These are phyloP conservation scores for Oropetium thomaeum DNA, from an alignment of 176 grass and related monocot species.

Conservation along the genomic window DNA sequence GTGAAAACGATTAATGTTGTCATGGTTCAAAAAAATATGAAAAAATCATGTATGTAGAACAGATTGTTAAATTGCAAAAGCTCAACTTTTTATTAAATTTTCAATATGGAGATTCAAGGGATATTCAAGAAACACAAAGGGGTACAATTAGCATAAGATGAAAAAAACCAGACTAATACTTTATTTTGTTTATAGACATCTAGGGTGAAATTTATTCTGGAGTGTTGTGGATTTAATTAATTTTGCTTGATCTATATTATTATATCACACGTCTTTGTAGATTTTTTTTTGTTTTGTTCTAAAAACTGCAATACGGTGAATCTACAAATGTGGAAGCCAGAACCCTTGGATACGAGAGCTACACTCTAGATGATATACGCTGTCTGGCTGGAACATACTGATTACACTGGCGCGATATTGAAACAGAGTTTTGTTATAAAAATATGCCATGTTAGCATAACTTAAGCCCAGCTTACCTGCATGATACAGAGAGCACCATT, in stretches of 20 bases:
- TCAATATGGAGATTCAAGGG: background rate
- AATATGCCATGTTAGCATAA: background rate
- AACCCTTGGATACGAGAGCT: background rate
- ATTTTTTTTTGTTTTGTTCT: background rate
- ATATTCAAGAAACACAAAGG: background rate
- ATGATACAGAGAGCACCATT: constrained; percentile 89
- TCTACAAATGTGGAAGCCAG: background rate
- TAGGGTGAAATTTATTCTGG: background rate
- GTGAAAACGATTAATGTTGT: background rate
- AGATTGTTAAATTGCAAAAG: background rate
- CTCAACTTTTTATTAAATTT: background rate
- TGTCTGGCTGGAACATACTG: background rate
- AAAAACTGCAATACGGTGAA: background rate
- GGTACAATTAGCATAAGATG: background rate
- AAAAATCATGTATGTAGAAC: background rate
- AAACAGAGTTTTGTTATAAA: background rate
- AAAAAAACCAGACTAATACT: background rate
- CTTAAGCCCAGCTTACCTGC: constrained; percentile 66
- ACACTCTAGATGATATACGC: background rate
- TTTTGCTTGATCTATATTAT: background rate
- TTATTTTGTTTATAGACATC: background rate
- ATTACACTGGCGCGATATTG: background rate
- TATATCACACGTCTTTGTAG: background rate
- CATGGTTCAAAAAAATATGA: background rate
- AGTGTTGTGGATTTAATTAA: background rate